Conservation (phyloP, 2,329 filamentous ascomycete species). For the Sordariomycetes sp. region DNA sequence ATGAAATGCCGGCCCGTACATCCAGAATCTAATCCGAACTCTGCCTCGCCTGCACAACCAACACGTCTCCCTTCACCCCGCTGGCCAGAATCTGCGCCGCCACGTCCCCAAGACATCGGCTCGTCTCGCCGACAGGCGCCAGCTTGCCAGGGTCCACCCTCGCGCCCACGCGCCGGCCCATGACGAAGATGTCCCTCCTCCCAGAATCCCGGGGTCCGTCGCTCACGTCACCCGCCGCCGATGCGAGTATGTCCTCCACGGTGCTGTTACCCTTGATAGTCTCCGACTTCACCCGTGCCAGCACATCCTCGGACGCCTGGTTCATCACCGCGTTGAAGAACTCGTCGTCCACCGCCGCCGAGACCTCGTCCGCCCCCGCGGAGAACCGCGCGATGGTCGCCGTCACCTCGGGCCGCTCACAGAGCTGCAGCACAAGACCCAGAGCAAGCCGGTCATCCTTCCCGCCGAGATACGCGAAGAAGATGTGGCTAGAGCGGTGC, state of each 20-base stretch:
- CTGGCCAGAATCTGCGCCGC: constrained; percentile 8
- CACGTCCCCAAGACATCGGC: constrained; percentile 9
- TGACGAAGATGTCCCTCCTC: background rate
- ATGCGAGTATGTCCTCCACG: constrained; percentile 3
- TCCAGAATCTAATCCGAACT: background rate
- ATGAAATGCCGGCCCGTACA: background rate
- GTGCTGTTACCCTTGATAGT: background rate
- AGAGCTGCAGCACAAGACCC: constrained; percentile 72
- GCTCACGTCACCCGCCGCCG: background rate
- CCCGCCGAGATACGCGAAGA: constrained; percentile 71
- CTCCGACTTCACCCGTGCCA: background rate
- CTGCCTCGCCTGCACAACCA: constrained; percentile 6
- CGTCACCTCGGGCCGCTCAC: constrained; percentile 66
- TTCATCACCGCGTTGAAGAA: background rate
- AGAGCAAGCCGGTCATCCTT: constrained; percentile 73
- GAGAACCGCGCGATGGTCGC: constrained; percentile 55
- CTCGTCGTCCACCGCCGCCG: background rate
- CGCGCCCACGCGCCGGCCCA: background rate
- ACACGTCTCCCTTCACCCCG: constrained; percentile 9
- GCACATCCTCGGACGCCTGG: background rate
- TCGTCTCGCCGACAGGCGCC: constrained; percentile 1
- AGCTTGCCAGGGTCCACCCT: background rate
- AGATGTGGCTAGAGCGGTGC: constrained; percentile 70
- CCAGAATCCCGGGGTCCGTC: background rate
- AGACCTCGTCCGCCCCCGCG: constrained; percentile 9